These are phyloP conservation scores for Stagonosporopsis chrysanthemi DNA, from an alignment of 2,329 filamentous ascomycete species.

Conservation along the genomic window DNA sequence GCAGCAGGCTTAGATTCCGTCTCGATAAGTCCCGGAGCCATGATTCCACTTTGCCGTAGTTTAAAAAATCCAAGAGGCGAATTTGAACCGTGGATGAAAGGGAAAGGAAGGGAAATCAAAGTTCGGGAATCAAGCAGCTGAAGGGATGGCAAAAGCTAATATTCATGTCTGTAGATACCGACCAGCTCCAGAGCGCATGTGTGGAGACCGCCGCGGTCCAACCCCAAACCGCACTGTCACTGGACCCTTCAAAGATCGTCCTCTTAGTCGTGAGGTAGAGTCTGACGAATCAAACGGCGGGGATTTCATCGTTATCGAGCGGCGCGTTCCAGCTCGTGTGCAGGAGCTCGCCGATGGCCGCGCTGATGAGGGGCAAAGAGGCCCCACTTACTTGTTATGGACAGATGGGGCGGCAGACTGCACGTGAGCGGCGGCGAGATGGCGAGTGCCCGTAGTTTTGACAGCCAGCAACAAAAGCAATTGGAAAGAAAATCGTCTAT, in stretches of 20 bases:
- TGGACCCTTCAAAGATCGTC: slow-evolving; percentile 5
- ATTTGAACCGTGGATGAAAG: not conserved
- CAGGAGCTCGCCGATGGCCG: slow-evolving; percentile 42
- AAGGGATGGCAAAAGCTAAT: slow-evolving; percentile 8
- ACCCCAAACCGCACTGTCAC: slow-evolving; percentile 9
- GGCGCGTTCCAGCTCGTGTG: slow-evolving; percentile 21
- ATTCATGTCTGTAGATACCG: slow-evolving; percentile 11
- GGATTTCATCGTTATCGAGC: slow-evolving; percentile 22
- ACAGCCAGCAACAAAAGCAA: not conserved
- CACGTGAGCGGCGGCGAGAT: slow-evolving; percentile 9
- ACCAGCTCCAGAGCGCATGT: slow-evolving; percentile 10
- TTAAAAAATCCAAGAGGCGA: not conserved
- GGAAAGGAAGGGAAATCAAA: not conserved
- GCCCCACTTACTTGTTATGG: slow-evolving; percentile 15
- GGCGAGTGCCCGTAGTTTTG: not conserved
- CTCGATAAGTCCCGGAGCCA: slow-evolving; percentile 66
- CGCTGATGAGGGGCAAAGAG: slow-evolving; percentile 14
- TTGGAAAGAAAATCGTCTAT: too few species aligned
- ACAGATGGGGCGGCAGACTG: not conserved
- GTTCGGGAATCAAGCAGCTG: not conserved
- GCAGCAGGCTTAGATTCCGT: slow-evolving; percentile 54
- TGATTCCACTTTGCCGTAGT: slow-evolving; percentile 36
- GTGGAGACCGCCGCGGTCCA: slow-evolving; percentile 18
- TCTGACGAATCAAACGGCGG: slow-evolving; percentile 26
- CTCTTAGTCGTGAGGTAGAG: slow-evolving; percentile 14